These are phyloP conservation scores for Phlebopus sp. DNA, from an alignment of 1,284 basidiomycete species.

Conservation along the genomic window DNA sequence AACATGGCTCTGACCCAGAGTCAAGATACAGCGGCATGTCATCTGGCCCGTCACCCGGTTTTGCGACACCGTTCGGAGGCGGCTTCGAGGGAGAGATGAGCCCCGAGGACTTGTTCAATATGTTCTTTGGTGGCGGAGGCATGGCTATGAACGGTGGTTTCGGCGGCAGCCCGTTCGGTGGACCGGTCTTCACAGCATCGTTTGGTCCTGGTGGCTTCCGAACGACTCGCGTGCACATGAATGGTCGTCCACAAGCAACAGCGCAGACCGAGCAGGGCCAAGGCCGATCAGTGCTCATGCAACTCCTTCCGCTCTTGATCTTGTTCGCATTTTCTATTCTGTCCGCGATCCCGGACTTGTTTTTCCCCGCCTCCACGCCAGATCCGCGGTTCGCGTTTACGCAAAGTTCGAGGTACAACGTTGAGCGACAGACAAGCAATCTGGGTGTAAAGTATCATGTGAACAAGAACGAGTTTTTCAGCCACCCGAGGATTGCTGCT, in stretches of 20 bases:
- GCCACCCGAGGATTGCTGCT: conserved; percentile 74
- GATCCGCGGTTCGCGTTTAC: conserved; percentile 83
- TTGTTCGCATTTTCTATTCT: conserved; percentile 84
- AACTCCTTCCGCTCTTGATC: conserved; percentile 84
- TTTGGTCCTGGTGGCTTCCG: conserved; percentile 81
- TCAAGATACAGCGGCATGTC: conserved; percentile 71
- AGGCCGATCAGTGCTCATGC: conserved; percentile 70
- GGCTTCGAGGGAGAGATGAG: conserved; percentile 85
- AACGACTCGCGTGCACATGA: conserved; percentile 51
- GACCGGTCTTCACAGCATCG: conserved; percentile 64
- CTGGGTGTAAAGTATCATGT: conserved; percentile 85
- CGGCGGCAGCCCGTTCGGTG: conserved; percentile 43
- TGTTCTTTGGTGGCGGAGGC: conserved; percentile 86
- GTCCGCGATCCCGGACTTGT: conserved; percentile 78
- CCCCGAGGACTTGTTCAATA: conserved; percentile 96
- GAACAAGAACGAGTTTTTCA: conserved; percentile 74
- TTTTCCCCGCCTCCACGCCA: conserved; percentile 59
- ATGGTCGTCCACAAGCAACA: conserved; percentile 36
- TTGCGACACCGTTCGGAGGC: conserved; percentile 50
- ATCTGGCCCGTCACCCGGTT: conserved; percentile 52
- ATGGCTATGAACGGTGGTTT: conserved; percentile 46
- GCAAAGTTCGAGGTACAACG: conserved; percentile 54
- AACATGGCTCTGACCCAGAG: conserved; percentile 84
- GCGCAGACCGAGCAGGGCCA: conserved; percentile 35
- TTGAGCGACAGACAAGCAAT: conserved; percentile 64